Percentiles rank a stretch among this genome's conserved stretches.
Conservation (phyloP, 2,329 filamentous ascomycete species). For the Tolypocladium tundrense region DNA sequence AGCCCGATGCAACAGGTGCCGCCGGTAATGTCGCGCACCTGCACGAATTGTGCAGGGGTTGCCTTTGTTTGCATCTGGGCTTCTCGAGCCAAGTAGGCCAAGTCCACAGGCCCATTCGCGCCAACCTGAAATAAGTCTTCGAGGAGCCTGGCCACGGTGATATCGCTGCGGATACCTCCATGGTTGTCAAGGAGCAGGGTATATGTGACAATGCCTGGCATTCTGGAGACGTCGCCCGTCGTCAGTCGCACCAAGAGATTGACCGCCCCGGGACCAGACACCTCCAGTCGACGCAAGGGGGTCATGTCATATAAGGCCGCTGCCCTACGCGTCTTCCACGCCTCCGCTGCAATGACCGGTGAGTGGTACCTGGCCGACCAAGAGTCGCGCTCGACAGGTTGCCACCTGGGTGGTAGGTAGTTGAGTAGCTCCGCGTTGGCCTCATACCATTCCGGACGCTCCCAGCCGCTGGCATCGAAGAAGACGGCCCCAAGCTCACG, state of each 20-base stretch:
- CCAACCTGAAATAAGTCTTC: constrained; percentile 42
- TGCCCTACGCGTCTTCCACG: constrained; percentile 54
- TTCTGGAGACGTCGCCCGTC: constrained; percentile 36
- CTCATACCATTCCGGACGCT: constrained; percentile 53
- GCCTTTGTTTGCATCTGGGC: constrained; percentile 35
- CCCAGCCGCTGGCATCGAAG: constrained; percentile 50
- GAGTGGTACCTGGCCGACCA: constrained; percentile 51
- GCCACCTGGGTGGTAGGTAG: constrained; percentile 42
- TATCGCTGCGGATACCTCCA: constrained; percentile 45
- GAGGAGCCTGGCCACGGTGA: constrained; percentile 43
- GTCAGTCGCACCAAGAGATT: constrained; percentile 43
- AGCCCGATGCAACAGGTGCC: constrained; percentile 51
- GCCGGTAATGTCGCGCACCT: constrained; percentile 49
- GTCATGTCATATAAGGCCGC: constrained; percentile 56
- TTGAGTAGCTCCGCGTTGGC: constrained; percentile 41
- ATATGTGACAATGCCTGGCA: constrained; percentile 41
- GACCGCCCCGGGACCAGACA: constrained; percentile 46
- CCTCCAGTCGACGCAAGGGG: constrained; percentile 45
- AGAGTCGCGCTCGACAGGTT: constrained; percentile 42
- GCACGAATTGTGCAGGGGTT: constrained; percentile 30
- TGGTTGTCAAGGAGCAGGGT: constrained; percentile 43
- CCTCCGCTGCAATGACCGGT: constrained; percentile 47
- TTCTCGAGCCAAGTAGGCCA: constrained; percentile 42
- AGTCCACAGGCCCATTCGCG: constrained; percentile 44
- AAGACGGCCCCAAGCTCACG: constrained; percentile 46